Base-by-base conservation (phyloP, 306 rosid species). In the Herpetospermum pedunculosum region DNA sequence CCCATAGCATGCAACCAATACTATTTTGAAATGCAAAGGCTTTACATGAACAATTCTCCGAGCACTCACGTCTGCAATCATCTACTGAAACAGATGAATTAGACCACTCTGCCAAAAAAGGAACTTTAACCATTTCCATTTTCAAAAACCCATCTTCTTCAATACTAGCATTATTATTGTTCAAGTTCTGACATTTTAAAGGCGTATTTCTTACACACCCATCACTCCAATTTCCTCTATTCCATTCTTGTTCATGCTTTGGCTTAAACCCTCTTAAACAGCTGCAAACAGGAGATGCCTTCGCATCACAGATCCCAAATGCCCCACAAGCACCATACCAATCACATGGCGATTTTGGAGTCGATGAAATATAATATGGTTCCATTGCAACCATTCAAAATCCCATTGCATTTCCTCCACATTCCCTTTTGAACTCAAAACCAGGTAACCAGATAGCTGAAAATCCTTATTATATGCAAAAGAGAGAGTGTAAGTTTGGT, bases 221-320 rank as follows among this genome's bases (percentile, higher is more conserved):
- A 47, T 32, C 55, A 3, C 60, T 80, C 86, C 86, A 84, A 25
- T 74, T 77, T 1, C 77, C 46, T 1, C 2, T 43, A 1, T 41
- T 52, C 85, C 82, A 79, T 4, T 76, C 85, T 38, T 68, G 50
- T 0, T 1, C 9, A n/a, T 84, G 77, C 40, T 43, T 78, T 0
- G 90, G 80, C 29, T 28, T 53, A 65, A 81, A 89, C 75, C 92
- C 92, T 10, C 16, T 65, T 55, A 87, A 73, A 65, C 90, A 89
- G 11, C 77, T 73, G 23, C 96, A 87, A 15, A 75, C 13, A 2
- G 92, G 84, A 13, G 76, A 6, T 0, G 0, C 70, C 14, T 67
- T 23, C 0, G 3, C 2, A 75, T 72, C 72, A 73, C 89, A 87
- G 13, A 58, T 81, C 46, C 89, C 78, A 75, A 48, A 78, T 8